These are phyloP conservation scores for Agrocybe chaxingu DNA, from an alignment of 768 basidiomycete species.

Conservation along the genomic window DNA sequence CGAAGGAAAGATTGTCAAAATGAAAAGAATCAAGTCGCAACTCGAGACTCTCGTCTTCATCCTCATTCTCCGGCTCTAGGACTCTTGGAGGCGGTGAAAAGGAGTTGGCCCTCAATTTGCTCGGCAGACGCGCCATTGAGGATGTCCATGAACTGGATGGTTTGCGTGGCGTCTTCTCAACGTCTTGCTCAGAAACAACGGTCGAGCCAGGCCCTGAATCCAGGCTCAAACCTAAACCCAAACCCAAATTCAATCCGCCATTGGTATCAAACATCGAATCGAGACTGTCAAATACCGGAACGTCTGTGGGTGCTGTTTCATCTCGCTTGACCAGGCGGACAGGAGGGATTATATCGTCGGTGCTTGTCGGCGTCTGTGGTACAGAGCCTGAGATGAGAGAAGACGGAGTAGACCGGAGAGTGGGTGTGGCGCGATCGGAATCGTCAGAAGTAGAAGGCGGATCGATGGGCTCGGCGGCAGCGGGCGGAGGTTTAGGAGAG, in stretches of 20 bases:
- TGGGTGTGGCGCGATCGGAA: slow-evolving; percentile 18
- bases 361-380: slow-evolving; percentile 32
- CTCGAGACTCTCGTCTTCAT: slow-evolving; percentile 49
- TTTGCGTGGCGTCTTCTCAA: slow-evolving; percentile 2
- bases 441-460: slow-evolving; percentile 16
- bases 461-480: slow-evolving; percentile 1
- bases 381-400: neutral
- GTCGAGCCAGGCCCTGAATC: neutral
- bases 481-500: slow-evolving; percentile 9
- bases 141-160: neutral
- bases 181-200: neutral
- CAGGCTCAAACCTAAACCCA: slow-evolving; percentile 18
- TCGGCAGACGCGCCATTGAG: too few relatives aligned
- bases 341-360: slow-evolving; percentile 18
- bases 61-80: slow-evolving; percentile 9
- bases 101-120: neutral
- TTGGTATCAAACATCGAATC: slow-evolving; percentile 20
- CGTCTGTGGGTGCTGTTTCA: slow-evolving; percentile 4
- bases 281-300: slow-evolving; percentile 15
- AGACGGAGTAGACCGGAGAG: slow-evolving; percentile 16
- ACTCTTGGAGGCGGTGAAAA: slow-evolving; percentile 5
- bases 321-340: slow-evolving; percentile 11
- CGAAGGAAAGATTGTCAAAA: slow-evolving; percentile 69
- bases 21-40: slow-evolving; percentile 71
- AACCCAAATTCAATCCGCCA: slow-evolving; percentile 17